These are phyloP conservation scores for Lasiosphaeria ovina DNA, from an alignment of 495 filamentous ascomycete species.

Conservation along the genomic window DNA sequence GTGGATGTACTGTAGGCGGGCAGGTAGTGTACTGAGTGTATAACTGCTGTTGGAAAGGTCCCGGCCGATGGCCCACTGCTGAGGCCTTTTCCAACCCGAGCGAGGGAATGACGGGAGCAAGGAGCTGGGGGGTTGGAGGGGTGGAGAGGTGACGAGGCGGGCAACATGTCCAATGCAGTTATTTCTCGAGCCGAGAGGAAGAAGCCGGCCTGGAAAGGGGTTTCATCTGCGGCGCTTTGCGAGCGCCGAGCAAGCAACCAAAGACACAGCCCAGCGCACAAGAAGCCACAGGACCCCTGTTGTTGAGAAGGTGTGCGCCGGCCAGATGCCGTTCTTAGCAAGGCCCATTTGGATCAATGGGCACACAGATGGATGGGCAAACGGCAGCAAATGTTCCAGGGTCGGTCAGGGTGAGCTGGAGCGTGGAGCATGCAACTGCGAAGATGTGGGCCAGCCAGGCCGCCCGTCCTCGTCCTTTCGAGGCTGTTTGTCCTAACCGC, in stretches of 20 bases:
- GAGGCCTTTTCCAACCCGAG: too few species aligned
- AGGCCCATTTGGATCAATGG: constrained; percentile 5
- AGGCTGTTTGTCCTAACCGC: neutral
- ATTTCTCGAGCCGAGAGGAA: constrained; percentile 1
- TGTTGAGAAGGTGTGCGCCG: constrained; percentile 3
- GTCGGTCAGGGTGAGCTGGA: neutral
- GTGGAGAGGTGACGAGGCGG: constrained; percentile 4
- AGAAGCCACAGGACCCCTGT: constrained; percentile 7
- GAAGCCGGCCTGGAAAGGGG: constrained; percentile 12
- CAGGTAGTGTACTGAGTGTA: too few species aligned
- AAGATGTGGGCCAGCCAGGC: too few species aligned
- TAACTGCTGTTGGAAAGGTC: too few species aligned
- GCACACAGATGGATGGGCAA: neutral
- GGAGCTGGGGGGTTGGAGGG: constrained; percentile 5
- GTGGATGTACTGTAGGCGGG: too few species aligned
- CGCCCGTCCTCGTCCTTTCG: too few species aligned
- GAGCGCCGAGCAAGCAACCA: constrained; percentile 3
- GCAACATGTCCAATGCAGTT: neutral
- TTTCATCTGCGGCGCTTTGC: constrained; percentile 10
- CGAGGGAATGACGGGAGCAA: neutral
- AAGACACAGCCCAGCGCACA: neutral
- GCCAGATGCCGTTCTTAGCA: constrained; percentile 13
- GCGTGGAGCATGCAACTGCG: neutral
- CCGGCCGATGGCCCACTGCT: too few species aligned
- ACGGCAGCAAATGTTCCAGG: constrained; percentile 3